Conservation (phyloP, 2,329 filamentous ascomycete species). For the Pseudomassariella vexata region DNA sequence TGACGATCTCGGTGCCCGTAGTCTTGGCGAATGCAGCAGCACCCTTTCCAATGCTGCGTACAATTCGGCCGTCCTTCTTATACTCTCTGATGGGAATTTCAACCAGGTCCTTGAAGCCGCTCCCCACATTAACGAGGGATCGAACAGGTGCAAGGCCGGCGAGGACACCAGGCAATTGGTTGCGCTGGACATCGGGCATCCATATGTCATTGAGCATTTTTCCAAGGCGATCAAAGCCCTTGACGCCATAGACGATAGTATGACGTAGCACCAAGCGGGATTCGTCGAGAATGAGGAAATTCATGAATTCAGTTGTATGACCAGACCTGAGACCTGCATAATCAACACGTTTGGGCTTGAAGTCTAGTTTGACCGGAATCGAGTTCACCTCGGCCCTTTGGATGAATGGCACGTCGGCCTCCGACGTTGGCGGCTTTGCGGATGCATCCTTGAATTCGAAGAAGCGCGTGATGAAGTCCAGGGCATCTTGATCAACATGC, state of each 20-base stretch:
- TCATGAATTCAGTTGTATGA: slow-evolving; percentile 97
- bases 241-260: slow-evolving; percentile 87
- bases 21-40: slow-evolving; percentile 86
- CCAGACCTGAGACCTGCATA: slow-evolving; percentile 89
- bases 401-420: slow-evolving; percentile 75
- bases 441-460: slow-evolving; percentile 93
- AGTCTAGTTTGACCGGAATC: slow-evolving; percentile 79
- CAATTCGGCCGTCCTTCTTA: slow-evolving; percentile 84
- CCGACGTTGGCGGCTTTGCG: slow-evolving; percentile 45
- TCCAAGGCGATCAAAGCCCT: slow-evolving; percentile 84
- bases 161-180: slow-evolving; percentile 83
- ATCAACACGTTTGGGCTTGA: slow-evolving; percentile 97
- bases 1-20: slow-evolving; percentile 90
- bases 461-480: slow-evolving; percentile 95
- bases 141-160: slow-evolving; percentile 87
- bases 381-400: slow-evolving; percentile 84
- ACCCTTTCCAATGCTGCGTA: slow-evolving; percentile 88
- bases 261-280: slow-evolving; percentile 81
- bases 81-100: slow-evolving; percentile 91
- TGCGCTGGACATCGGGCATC: slow-evolving; percentile 86
- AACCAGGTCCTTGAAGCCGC: slow-evolving; percentile 78
- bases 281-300: slow-evolving; percentile 88
- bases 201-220: slow-evolving; percentile 91
- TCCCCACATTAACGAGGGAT: slow-evolving; percentile 84
- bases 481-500: slow-evolving; percentile 93